Evolutionary conservation across 495 filamentous ascomycete genomes (phyloP).

Genomic region (Neurospora sp.): DNA sequence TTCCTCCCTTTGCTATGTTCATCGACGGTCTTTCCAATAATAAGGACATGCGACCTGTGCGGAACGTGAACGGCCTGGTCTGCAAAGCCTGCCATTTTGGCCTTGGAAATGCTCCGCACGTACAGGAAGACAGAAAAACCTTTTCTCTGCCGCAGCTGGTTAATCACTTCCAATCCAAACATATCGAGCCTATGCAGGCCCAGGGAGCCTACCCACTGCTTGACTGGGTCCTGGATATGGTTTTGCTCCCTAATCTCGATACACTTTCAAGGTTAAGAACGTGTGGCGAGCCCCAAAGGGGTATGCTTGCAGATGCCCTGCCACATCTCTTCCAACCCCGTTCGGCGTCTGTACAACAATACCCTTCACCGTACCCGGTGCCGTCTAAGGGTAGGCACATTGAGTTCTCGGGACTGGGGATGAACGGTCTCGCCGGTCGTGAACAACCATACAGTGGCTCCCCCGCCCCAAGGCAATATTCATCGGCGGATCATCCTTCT

Average conservation of each 20-base stretch:
- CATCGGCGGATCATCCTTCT: not conserved
- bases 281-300: conserved; percentile 44
- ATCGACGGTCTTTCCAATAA: conserved; percentile 56
- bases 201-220: conserved; percentile 12
- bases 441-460: not conserved
- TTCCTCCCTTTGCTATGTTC: conserved; percentile 50
- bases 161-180: conserved; percentile 56
- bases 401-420: not conserved
- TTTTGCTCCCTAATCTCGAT: conserved; percentile 49
- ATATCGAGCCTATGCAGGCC: conserved; percentile 32
- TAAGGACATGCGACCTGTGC: conserved; percentile 55
- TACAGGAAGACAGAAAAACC: conserved; percentile 34
- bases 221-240: conserved; percentile 64
- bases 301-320: conserved; percentile 49
- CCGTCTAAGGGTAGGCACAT: not conserved
- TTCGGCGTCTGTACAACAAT: not conserved
- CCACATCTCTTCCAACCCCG: conserved; percentile 24
- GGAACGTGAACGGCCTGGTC: conserved; percentile 51
- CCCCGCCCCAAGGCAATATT: not conserved
- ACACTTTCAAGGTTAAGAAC: conserved; percentile 37
- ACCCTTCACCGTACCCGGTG: not conserved
- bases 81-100: conserved; percentile 49
- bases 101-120: conserved; percentile 21
- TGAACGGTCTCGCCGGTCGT: not conserved
- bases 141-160: conserved; percentile 53